phyloP scores from a whole-genome alignment of 768 basidiomycete species.

The Lanmaoa rubissima region DNA sequence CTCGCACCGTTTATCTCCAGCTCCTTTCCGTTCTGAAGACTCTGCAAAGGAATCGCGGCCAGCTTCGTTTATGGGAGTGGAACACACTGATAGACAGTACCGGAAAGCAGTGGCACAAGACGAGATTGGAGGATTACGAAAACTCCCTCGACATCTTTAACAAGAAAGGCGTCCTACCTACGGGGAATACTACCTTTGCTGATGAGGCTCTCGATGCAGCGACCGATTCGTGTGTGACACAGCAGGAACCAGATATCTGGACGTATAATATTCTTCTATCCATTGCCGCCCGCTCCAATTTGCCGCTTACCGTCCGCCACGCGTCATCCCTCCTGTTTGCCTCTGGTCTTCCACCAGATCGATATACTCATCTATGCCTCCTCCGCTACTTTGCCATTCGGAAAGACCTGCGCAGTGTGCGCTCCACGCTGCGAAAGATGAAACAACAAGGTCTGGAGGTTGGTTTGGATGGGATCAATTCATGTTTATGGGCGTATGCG shows the following conservation, averaged over 20 bases:
- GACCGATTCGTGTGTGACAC: background rate
- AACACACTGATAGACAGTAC: slow-evolving; percentile 69
- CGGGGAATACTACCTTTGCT: slow-evolving; percentile 1
- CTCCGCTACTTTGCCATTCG: slow-evolving; percentile 53
- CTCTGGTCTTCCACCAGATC: slow-evolving; percentile 56
- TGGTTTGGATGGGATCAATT: slow-evolving; percentile 66
- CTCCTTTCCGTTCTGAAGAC: slow-evolving; percentile 66
- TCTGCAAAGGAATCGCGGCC: slow-evolving; percentile 54
- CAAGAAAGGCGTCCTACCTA: slow-evolving; percentile 51
- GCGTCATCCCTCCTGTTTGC: slow-evolving; percentile 52
- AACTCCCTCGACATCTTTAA: slow-evolving; percentile 57
- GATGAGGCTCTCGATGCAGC: slow-evolving; percentile 11
- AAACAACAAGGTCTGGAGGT: slow-evolving; percentile 48
- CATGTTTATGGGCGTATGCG: slow-evolving; percentile 68
- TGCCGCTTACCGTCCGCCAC: slow-evolving; percentile 44
- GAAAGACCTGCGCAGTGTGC: slow-evolving; percentile 50
- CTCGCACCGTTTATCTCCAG: slow-evolving; percentile 58
- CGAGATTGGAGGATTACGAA: slow-evolving; percentile 54
- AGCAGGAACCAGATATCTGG: slow-evolving; percentile 54
- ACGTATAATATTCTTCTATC: slow-evolving; percentile 69
- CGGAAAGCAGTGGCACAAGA: slow-evolving; percentile 63
- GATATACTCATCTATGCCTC: slow-evolving; percentile 60
- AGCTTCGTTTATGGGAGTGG: slow-evolving; percentile 66
- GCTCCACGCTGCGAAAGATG: slow-evolving; percentile 54
- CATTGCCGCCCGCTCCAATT: slow-evolving; percentile 55